Base-by-base conservation (phyloP, 2,329 filamentous ascomycete species). In the Cercospora zeina region DNA sequence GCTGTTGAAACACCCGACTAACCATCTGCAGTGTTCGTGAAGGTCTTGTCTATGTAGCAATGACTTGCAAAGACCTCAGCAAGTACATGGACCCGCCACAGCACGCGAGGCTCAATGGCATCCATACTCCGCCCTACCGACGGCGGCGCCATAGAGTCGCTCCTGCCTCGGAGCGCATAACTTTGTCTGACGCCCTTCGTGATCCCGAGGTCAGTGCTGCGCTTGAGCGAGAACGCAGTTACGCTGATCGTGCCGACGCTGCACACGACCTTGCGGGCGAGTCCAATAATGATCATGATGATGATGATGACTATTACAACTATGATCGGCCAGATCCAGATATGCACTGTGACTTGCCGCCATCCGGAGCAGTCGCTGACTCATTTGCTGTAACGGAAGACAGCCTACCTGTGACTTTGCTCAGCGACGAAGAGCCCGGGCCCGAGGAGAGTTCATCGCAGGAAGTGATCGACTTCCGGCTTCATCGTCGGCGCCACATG, bases 41-140 rank as follows among this genome's bases (percentile, higher is more conserved):
- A 82, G 93, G 95, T 49, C 88, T 97, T 83, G 85, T 97, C 0
- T 97, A 97, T 72, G 83, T 97, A 30, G 85, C 90, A 50, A 96
- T 97, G 93, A 84, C 87, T 42, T 85, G 87, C 37, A 87, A 96
- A 68, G 88, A 95, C 63, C 79, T 95, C 1, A 77, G 95, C 47
- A 84, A 71, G 31, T 73, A 74, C 57, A 68, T 73, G 55, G 72
- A 73, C 51, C 71, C 71, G 19, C 72, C 72, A 21, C 57, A 59
- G 19, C 64, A 69, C 54, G 69, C 70, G 5, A 65, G 70, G 47
- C 59, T 68, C 9, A 54, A 61, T 30, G 69, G 68, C 19, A 58
- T 71, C 11, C 65, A 71, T 31, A 68, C 61, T 21, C 68, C 70
- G 19, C 70, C 69, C 8, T 72, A 70, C 54, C 65, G 63, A 53